Conservation (phyloP, 257 asterid genomes). For the Ilex asprella region DNA sequence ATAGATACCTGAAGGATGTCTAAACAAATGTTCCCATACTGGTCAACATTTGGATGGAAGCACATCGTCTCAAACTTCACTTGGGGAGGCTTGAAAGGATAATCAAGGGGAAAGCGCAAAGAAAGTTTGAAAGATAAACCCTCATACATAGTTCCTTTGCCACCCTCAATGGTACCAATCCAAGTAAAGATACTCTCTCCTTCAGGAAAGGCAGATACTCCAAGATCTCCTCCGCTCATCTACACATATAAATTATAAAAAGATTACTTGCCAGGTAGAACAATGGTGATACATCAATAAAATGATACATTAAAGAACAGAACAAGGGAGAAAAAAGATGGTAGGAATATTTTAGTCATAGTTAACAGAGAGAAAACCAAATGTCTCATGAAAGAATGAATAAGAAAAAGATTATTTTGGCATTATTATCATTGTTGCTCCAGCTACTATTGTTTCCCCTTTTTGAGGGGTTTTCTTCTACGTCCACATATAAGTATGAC, state of each 20-base stretch:
- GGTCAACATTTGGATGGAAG: conserved; percentile 75
- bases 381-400: too few species aligned
- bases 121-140: conserved; percentile 54
- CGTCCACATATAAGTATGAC: too few species aligned
- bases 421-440: too few species aligned
- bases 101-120: conserved; percentile 61
- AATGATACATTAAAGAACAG: too few species aligned
- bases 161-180: conserved; percentile 65
- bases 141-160: conserved; percentile 59
- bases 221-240: conserved; percentile 62
- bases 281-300: not conserved
- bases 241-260: conserved; percentile 8
- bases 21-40: conserved; percentile 60
- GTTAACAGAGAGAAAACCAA: not conserved
- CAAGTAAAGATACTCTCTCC: conserved; percentile 64
- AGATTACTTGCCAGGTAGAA: too few species aligned
- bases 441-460: too few species aligned
- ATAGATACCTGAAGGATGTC: conserved; percentile 63
- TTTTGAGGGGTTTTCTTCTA: too few species aligned
- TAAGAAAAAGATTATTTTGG: too few species aligned
- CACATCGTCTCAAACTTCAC: conserved; percentile 67
- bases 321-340: not conserved
- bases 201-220: conserved; percentile 70
- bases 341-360: too few species aligned
- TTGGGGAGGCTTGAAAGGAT: conserved; percentile 79